Evolutionary conservation across 495 filamentous ascomycete species (phyloP), one percentile per base, ranked within the genome.

Genomic region (Tirmania nivea): DNA sequence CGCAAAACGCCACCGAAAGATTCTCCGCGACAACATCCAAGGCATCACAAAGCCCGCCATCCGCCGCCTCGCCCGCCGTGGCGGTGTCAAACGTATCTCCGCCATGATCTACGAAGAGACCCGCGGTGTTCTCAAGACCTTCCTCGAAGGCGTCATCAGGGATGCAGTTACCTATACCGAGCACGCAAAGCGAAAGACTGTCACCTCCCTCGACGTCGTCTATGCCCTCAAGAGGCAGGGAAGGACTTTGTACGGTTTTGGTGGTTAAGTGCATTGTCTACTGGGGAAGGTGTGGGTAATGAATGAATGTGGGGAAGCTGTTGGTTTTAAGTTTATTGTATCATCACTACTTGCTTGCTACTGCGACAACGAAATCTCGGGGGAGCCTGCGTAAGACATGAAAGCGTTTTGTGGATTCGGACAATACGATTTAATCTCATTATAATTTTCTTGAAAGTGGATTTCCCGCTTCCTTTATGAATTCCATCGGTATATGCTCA

Each of bases 41-140:
- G 90, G 92, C 77, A 96, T 99, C 73, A 99, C 90, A 70, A 96
- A 96, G 86, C 90, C 90, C 69, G 90, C 90, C 69, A 96, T 99
- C 77, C 86, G 90, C 70, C 92, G 90, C 89, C 90, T 99, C 71
- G 92, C 92, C 55, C 87, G 88, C 70, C 87, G 88, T 85, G 88
- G 88, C 73, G 88, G 88, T 86, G 88, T 95, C 76, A 95, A 99
- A 85, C 90, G 92, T 94, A 99, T 99, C 75, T 96, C 92, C 67
- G 84, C 84, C 70, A 87, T 79, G 76, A 79, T 96, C 82, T 99
- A 99, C 79, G 92, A 99, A 70, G 92, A 99, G 80, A 96, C 92
- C 63, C 90, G 92, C 69, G 87, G 89, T 81, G 92, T 99, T 64
- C 83, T 96, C 65, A 96, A 99, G 85, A 92, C 89, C 74, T 96